These are phyloP conservation scores for Deinandra increscens DNA, from an alignment of 129 eudicot genomes.

Conservation along the genomic window DNA sequence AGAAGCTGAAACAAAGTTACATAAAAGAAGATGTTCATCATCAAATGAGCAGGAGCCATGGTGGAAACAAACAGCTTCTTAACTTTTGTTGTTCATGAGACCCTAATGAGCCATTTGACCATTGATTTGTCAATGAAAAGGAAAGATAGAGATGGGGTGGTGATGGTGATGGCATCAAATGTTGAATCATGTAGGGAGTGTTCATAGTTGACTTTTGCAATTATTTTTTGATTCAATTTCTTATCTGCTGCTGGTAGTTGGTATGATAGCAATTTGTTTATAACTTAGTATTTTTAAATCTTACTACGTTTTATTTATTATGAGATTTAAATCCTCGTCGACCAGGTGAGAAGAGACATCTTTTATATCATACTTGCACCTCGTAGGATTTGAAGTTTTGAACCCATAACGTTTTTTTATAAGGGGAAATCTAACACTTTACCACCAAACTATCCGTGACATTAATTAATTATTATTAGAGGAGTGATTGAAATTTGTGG, in stretches of 20 bases:
- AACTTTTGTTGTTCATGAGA: slow-evolving; percentile 22
- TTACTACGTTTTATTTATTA: too few relatives aligned
- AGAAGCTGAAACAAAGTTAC: slow-evolving; percentile 18
- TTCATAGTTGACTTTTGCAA: slow-evolving; percentile 46
- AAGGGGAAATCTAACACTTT: too few relatives aligned
- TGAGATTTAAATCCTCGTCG: too few relatives aligned
- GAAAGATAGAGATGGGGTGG: slow-evolving; percentile 20
- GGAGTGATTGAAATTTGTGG: not conserved
- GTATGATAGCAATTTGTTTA: slow-evolving; percentile 32
- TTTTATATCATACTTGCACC: too few relatives aligned
- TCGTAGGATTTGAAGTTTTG: too few relatives aligned
- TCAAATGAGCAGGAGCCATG: slow-evolving; percentile 26
- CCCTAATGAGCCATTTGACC: slow-evolving; percentile 19
- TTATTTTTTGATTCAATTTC: slow-evolving; percentile 15
- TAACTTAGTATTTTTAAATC: too few relatives aligned
- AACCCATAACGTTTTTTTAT: too few relatives aligned
- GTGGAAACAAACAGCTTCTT: slow-evolving; percentile 19
- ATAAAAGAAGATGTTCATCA: slow-evolving; percentile 12
- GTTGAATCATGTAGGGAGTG: slow-evolving; percentile 30
- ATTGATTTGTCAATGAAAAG: slow-evolving; percentile 6
- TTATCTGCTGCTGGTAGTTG: slow-evolving; percentile 45
- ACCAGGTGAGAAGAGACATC: too few relatives aligned
- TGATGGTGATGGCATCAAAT: slow-evolving; percentile 29
- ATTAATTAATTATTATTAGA: too few relatives aligned
- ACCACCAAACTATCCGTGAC: too few relatives aligned